phyloP scores from a whole-genome alignment of 495 filamentous ascomycete species.

The Talaromyces proteolyticus region DNA sequence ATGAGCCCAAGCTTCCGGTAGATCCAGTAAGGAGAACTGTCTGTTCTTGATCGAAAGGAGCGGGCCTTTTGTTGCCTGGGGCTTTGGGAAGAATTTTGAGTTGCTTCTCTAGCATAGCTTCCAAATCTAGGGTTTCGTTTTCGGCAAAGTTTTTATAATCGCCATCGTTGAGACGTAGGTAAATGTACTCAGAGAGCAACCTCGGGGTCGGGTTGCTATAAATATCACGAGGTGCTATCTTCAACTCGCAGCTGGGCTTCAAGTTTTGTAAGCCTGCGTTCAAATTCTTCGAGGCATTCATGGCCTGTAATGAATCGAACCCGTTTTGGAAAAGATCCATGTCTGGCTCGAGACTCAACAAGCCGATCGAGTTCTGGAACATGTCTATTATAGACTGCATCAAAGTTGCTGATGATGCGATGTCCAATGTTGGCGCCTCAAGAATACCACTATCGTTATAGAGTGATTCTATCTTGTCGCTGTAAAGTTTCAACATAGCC shows the following conservation, averaged over 20 bases:
- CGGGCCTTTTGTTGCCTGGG: neutral
- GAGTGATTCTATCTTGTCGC: slow-evolving; percentile 40
- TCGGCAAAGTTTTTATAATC: neutral
- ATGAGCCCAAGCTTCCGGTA: slow-evolving; percentile 53
- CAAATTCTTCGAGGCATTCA: neutral
- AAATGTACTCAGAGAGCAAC: slow-evolving; percentile 7
- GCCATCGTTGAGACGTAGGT: neutral
- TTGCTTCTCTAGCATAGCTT: slow-evolving; percentile 10
- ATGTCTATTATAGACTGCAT: neutral
- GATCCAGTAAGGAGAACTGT: slow-evolving; percentile 47
- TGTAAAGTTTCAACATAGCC: slow-evolving; percentile 37
- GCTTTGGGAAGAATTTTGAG: slow-evolving; percentile 12
- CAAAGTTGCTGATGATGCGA: neutral
- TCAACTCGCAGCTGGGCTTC: neutral
- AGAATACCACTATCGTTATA: slow-evolving; percentile 15
- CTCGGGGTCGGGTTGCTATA: neutral
- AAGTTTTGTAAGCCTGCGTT: neutral
- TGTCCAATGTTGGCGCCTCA: neutral
- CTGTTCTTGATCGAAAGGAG: slow-evolving; percentile 2
- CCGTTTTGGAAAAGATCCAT: slow-evolving; percentile 10
- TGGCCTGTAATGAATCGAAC: slow-evolving; percentile 12
- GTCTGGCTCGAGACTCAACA: neutral
- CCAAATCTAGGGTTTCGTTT: neutral
- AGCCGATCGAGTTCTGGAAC: neutral
- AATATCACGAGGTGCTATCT: neutral